A percentile compares a stretch with the other conserved stretches of the same genome.
Conservation (phyloP, 164 flowering plant species). For the Vitis rotundifolia region DNA sequence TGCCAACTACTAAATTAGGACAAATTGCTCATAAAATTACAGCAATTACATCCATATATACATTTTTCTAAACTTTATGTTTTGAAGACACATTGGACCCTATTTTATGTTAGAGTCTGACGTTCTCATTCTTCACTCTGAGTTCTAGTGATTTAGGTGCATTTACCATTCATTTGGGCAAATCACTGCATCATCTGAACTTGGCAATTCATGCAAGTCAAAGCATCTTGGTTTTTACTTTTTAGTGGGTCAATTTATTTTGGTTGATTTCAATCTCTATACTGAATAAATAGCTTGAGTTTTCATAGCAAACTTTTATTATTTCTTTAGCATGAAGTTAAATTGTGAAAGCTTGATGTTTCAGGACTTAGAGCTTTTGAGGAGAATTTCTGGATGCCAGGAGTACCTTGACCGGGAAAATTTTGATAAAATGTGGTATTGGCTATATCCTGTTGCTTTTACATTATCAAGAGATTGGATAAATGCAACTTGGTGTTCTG, state of each 20-base stretch:
- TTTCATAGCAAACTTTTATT: not conserved
- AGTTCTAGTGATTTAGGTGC: no score
- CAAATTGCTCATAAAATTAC: no score
- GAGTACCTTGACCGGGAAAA: constrained; percentile 59
- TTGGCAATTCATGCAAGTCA: not conserved
- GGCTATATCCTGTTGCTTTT: constrained; percentile 89
- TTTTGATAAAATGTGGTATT: constrained; percentile 88
- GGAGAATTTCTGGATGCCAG: constrained; percentile 65
- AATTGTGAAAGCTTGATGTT: not conserved
- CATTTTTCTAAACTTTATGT: no score
- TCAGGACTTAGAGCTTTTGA: constrained; percentile 77
- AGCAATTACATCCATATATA: no score
- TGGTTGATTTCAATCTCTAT: not conserved
- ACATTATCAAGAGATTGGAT: constrained; percentile 60
- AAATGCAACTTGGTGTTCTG: constrained; percentile 60
- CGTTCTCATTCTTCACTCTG: no score
- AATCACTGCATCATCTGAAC: not conserved
- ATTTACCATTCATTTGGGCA: not conserved
- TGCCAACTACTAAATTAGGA: no score
- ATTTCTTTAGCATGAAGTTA: not conserved
- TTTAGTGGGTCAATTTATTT: not conserved
- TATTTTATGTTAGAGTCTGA: no score
- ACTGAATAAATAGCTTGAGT: not conserved
- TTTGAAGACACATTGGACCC: no score
- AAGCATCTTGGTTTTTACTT: not conserved